Evolutionary conservation across 441 rosid genomes (phyloP).

Genomic region (Euphorbia celastroides): DNA sequence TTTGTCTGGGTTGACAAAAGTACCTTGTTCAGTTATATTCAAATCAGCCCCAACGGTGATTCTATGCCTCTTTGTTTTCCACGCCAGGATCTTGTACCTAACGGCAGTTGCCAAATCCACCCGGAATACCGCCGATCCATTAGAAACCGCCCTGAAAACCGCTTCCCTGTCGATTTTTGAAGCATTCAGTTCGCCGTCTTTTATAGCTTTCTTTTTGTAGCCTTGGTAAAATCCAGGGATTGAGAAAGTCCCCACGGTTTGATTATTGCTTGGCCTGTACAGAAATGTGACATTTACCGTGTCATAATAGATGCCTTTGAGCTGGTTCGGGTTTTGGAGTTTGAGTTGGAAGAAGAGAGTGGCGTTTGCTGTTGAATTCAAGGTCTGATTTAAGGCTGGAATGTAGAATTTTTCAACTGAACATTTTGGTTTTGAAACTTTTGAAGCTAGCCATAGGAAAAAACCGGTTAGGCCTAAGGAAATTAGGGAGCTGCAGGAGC

Average conservation of each 20-base stretch:
- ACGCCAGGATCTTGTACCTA: slow-evolving; percentile 56
- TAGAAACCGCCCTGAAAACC: slow-evolving; percentile 32
- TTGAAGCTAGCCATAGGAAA: slow-evolving; percentile 59
- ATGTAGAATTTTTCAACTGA: slow-evolving; percentile 37
- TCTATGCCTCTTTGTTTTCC: slow-evolving; percentile 50
- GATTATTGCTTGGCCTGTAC: slow-evolving; percentile 18
- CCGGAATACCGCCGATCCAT: slow-evolving; percentile 39
- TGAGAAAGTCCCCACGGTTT: slow-evolving; percentile 16
- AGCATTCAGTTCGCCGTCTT: slow-evolving; percentile 12
- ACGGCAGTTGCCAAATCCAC: slow-evolving; percentile 62
- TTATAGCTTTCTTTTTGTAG: slow-evolving; percentile 56
- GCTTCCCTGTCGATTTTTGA: slow-evolving; percentile 19
- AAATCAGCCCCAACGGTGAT: slow-evolving; percentile 47
- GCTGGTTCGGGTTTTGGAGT: slow-evolving; percentile 53
- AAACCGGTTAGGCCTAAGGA: slow-evolving; percentile 50
- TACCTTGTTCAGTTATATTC: slow-evolving; percentile 37
- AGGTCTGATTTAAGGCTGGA: slow-evolving; percentile 49
- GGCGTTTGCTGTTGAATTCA: slow-evolving; percentile 18
- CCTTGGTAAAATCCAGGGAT: slow-evolving; percentile 60
- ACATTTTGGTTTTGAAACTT: slow-evolving; percentile 46
- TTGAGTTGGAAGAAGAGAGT: slow-evolving; percentile 39
- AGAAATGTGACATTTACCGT: slow-evolving; percentile 39
- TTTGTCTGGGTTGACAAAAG: slow-evolving; percentile 19
- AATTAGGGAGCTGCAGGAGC: slow-evolving; percentile 50
- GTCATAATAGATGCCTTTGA: slow-evolving; percentile 60